A percentile compares a stretch with the other conserved stretches of the same genome.
Conservation (phyloP, 495 filamentous ascomycete genomes). For the Penicillium ochrochloron region DNA sequence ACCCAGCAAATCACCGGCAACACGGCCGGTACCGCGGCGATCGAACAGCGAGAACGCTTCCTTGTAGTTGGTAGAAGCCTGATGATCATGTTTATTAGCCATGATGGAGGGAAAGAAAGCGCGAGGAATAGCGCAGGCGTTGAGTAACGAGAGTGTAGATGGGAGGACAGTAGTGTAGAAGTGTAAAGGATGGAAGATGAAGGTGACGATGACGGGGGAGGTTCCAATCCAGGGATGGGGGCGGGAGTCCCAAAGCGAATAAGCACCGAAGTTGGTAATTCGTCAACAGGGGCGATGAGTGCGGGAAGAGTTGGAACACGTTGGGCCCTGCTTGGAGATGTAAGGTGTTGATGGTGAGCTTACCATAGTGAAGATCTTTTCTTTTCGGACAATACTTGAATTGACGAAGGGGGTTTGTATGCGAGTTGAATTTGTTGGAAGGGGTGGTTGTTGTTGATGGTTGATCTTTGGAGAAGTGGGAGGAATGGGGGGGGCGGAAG, state of each 20-base stretch:
- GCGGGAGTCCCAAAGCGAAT: slow-evolving; percentile 1
- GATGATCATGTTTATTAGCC: slow-evolving; percentile 50
- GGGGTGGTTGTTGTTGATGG: neutral
- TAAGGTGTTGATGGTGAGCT: neutral
- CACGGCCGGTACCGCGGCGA: slow-evolving; percentile 93
- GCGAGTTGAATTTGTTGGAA: neutral
- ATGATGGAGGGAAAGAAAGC: slow-evolving; percentile 26
- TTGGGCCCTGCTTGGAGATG: neutral
- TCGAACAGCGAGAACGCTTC: slow-evolving; percentile 99
- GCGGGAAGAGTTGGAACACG: neutral
- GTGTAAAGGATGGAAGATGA: too few species aligned
- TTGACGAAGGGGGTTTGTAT: neutral
- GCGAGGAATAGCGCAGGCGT: neutral
- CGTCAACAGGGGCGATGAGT: slow-evolving; percentile 2
- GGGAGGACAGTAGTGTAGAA: neutral
- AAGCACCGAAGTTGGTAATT: slow-evolving; percentile 7
- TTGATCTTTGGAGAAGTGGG: slow-evolving; percentile 1
- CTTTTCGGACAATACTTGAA: slow-evolving; percentile 12
- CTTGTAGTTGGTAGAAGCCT: slow-evolving; percentile 99
- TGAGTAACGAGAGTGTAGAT: neutral
- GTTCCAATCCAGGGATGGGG: slow-evolving; percentile 14
- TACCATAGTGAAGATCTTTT: neutral
- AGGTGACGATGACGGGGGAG: slow-evolving; percentile 5
- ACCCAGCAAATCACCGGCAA: slow-evolving; percentile 81
- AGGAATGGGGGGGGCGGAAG: slow-evolving; percentile 14